A percentile compares a stretch with the other conserved stretches of the same genome.
Evolutionary conservation across 2,329 filamentous ascomycete species (phyloP).

Genomic region (Helminthosporium solani): DNA sequence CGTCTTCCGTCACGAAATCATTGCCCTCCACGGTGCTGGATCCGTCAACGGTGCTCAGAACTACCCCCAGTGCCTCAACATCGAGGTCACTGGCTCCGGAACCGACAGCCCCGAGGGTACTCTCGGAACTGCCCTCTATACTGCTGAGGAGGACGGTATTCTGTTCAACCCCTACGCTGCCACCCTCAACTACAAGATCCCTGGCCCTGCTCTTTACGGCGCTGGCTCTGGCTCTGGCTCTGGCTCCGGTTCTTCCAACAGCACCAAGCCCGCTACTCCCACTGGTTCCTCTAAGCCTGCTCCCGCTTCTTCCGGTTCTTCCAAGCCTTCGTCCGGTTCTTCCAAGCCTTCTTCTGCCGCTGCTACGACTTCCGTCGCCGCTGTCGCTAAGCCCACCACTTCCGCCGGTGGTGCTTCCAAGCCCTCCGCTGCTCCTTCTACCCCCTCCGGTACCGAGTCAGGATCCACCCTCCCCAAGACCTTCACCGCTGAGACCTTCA

Average conservation of each 20-base stretch:
- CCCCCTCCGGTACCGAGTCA: constrained; percentile 7
- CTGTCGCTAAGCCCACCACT: not conserved
- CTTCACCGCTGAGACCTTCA: constrained; percentile 39
- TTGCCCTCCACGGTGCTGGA: constrained; percentile 51
- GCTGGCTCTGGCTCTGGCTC: constrained; percentile 5
- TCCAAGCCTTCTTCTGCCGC: constrained; percentile 5
- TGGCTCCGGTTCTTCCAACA: constrained; percentile 7
- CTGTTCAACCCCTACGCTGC: constrained; percentile 45
- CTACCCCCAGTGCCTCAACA: constrained; percentile 56
- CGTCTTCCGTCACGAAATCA: constrained; percentile 58
- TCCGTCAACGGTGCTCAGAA: constrained; percentile 52
- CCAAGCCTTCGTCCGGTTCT: constrained; percentile 5
- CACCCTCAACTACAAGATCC: constrained; percentile 42
- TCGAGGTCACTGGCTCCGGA: constrained; percentile 52
- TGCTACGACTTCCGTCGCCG: constrained; percentile 12
- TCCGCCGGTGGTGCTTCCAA: constrained; percentile 11
- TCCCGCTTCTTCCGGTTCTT: constrained; percentile 8
- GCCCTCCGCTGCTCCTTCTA: not conserved
- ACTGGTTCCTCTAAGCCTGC: constrained; percentile 1
- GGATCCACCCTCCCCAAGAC: constrained; percentile 16
- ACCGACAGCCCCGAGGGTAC: constrained; percentile 49
- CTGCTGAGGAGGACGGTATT: constrained; percentile 43
- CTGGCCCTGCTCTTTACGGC: constrained; percentile 45
- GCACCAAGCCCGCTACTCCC: constrained; percentile 6
- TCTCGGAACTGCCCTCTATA: constrained; percentile 53